Conservation (phyloP, 2,329 filamentous ascomycete species). For the Phaeosphaeriaceae sp. region DNA sequence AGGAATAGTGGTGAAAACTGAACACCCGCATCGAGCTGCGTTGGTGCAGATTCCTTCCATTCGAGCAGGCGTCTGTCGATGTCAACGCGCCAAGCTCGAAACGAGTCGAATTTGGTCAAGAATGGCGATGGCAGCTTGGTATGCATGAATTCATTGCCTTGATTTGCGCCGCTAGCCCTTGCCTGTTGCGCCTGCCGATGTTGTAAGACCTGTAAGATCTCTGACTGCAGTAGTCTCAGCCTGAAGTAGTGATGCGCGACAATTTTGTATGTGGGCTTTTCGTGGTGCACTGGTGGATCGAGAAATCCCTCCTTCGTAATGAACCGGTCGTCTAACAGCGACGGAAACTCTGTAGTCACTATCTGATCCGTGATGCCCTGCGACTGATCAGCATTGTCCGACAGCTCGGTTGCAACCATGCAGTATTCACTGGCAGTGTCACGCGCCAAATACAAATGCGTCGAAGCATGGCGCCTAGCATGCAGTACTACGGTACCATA, state of each 20-base stretch:
- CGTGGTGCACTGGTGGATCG: constrained; percentile 63
- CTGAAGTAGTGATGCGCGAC: constrained; percentile 93
- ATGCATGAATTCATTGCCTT: constrained; percentile 75
- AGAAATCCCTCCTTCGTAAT: constrained; percentile 82
- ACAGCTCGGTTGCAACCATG: neutral
- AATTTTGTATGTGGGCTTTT: constrained; percentile 82
- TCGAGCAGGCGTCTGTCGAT: constrained; percentile 82
- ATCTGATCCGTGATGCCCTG: constrained; percentile 87
- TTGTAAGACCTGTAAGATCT: constrained; percentile 92
- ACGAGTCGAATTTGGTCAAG: constrained; percentile 81
- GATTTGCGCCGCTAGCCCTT: constrained; percentile 69
- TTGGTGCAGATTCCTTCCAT: constrained; percentile 86
- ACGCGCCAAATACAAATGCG: neutral
- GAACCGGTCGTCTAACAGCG: constrained; percentile 82
- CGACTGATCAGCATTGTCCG: constrained; percentile 12
- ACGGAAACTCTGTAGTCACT: constrained; percentile 94
- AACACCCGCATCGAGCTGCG: constrained; percentile 80
- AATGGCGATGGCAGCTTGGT: constrained; percentile 84
- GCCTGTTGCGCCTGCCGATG: constrained; percentile 87
- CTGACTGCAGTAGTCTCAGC: constrained; percentile 85
- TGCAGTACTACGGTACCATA: neutral
- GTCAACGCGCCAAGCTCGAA: constrained; percentile 86
- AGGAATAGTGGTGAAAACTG: constrained; percentile 88
- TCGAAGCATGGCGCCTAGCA: neutral
- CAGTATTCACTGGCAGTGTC: neutral